These are phyloP conservation scores for Gigaspora rosea DNA, from an alignment of 192 early-diverging fungal genomes.

Conservation along the genomic window DNA sequence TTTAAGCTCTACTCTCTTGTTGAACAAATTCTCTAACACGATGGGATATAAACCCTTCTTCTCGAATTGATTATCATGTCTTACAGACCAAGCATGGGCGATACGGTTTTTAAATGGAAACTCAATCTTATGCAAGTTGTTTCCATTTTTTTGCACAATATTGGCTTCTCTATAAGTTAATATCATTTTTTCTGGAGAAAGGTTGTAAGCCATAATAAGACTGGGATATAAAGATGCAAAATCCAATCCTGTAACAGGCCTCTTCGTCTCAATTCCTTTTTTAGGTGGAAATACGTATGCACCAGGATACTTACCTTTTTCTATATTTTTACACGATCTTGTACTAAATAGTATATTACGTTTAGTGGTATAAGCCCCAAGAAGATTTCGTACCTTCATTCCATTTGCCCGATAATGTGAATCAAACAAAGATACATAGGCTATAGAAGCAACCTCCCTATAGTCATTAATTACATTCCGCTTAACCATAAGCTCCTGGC, in stretches of 20 bases:
- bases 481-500: constrained; percentile 8
- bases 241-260: constrained; percentile 7
- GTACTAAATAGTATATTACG: not conserved
- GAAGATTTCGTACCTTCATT: constrained; percentile 12
- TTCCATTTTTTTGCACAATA: constrained; percentile 1
- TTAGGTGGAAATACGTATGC: not conserved
- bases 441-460: not conserved
- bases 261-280: not conserved
- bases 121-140: constrained; percentile 9
- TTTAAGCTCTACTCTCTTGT: not conserved
- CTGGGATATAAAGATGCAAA: constrained; percentile 22
- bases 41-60: not conserved
- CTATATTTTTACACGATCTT: not conserved
- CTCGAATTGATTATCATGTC: not conserved
- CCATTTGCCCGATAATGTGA: constrained; percentile 4
- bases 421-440: constrained; percentile 2
- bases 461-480: constrained; percentile 7
- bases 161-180: not conserved
- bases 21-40: not conserved
- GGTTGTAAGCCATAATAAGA: constrained; percentile 30
- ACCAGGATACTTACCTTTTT: not conserved
- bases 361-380: not conserved
- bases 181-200: constrained; percentile 26
- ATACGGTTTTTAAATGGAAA: not conserved
- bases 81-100: not conserved